These are phyloP conservation scores for Cyclostephanos tholiformis DNA, from an alignment of 108 stramenopile species.

Conservation along the genomic window DNA sequence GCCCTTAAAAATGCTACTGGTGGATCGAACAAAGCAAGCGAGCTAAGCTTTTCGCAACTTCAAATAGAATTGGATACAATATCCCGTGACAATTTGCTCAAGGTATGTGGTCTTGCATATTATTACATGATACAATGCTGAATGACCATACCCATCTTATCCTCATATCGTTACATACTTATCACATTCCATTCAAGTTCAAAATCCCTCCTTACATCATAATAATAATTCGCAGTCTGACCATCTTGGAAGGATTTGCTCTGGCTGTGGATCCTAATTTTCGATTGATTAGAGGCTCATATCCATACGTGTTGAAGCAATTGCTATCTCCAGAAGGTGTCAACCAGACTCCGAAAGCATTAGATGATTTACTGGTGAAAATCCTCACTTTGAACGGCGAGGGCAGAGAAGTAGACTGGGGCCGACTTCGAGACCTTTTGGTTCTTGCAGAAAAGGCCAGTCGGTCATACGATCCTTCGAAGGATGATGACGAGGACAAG, in stretches of 20 bases:
- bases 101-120: not conserved
- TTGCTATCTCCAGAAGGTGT: constrained; percentile 63
- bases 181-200: constrained; percentile 33
- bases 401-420: constrained; percentile 52
- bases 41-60: constrained; percentile 82
- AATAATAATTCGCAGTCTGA: constrained; percentile 88
- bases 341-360: constrained; percentile 62
- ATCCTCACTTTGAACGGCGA: constrained; percentile 77
- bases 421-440: constrained; percentile 71
- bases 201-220: constrained; percentile 91
- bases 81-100: constrained; percentile 74
- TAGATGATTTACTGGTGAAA: constrained; percentile 68
- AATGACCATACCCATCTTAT: not conserved
- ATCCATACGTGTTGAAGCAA: constrained; percentile 90
- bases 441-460: constrained; percentile 78
- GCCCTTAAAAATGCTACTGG: constrained; percentile 83
- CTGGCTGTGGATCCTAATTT: constrained; percentile 88
- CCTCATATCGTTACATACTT: not conserved
- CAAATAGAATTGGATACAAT: constrained; percentile 85
- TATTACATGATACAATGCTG: not conserved
- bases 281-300: constrained; percentile 88
- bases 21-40: constrained; percentile 88
- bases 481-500: constrained; percentile 53
- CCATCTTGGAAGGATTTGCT: constrained; percentile 92
- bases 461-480: constrained; percentile 68